phyloP scores from a whole-genome alignment of 306 rosid genomes.

The Acacia crassicarpa region DNA sequence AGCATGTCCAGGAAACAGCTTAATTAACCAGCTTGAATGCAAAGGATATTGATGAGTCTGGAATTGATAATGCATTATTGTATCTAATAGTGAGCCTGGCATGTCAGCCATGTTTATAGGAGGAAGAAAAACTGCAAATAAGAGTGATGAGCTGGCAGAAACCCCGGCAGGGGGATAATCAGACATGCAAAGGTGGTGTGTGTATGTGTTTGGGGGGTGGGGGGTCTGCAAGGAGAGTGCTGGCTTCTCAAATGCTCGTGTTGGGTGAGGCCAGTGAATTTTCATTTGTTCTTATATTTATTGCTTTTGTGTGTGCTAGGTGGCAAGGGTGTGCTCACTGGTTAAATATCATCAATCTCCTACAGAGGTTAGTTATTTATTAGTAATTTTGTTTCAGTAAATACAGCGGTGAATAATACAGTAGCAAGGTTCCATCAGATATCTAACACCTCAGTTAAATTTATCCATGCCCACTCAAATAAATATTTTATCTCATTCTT shows the following conservation, averaged over 20 bases:
- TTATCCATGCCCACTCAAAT: neutral
- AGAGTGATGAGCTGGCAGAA: neutral
- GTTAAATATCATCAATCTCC: neutral
- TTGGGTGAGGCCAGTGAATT: neutral
- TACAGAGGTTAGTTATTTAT: neutral
- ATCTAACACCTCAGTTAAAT: slow-evolving; percentile 7
- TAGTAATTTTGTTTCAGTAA: neutral
- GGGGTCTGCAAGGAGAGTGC: neutral
- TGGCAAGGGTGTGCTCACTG: neutral
- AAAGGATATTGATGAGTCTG: neutral
- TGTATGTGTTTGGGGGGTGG: neutral
- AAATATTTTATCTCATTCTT: neutral
- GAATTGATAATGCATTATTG: neutral
- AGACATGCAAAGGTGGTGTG: neutral
- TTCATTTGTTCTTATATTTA: neutral
- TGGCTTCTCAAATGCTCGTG: neutral
- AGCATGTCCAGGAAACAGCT: slow-evolving; percentile 4
- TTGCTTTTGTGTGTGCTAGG: neutral
- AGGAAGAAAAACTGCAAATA: neutral
- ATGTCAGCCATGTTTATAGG: neutral
- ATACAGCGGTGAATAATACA: neutral
- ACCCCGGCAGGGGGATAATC: neutral
- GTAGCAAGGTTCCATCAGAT: neutral
- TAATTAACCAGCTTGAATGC: slow-evolving; percentile 16
- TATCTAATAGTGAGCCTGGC: neutral